Conservation (phyloP, 2,329 filamentous ascomycete genomes). For the Clarireedia sp. region DNA sequence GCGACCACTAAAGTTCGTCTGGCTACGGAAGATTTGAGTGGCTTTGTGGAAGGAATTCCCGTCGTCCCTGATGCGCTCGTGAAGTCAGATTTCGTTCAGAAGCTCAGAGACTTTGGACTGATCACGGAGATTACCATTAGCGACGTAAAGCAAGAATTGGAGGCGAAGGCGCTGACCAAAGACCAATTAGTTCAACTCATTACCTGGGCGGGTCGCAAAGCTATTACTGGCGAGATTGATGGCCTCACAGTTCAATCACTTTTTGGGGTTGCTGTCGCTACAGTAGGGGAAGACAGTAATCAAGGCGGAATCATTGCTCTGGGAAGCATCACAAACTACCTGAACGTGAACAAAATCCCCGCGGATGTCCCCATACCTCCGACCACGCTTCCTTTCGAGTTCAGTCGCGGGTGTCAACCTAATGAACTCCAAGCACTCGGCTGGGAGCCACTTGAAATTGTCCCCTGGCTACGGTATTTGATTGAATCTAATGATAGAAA, state of each 20-base stretch:
- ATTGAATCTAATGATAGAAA: slow-evolving; percentile 56
- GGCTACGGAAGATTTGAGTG: slow-evolving; percentile 53
- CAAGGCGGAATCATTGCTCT: slow-evolving; percentile 69
- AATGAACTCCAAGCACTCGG: slow-evolving; percentile 71
- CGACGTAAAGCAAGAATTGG: slow-evolving; percentile 78
- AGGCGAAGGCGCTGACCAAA: slow-evolving; percentile 70
- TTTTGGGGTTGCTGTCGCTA: slow-evolving; percentile 73
- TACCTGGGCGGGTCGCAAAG: slow-evolving; percentile 71
- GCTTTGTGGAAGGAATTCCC: slow-evolving; percentile 83
- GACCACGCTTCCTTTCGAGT: slow-evolving; percentile 75
- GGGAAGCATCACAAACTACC: slow-evolving; percentile 64
- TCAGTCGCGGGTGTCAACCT: slow-evolving; percentile 61
- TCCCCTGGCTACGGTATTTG: slow-evolving; percentile 78
- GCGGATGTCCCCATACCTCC: slow-evolving; percentile 73
- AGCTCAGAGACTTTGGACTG: slow-evolving; percentile 75
- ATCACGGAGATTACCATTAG: slow-evolving; percentile 80
- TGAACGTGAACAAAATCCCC: slow-evolving; percentile 72
- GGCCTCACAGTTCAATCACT: slow-evolving; percentile 57
- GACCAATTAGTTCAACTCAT: slow-evolving; percentile 76
- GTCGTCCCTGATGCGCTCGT: slow-evolving; percentile 72
- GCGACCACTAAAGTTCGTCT: slow-evolving; percentile 78
- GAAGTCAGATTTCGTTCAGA: slow-evolving; percentile 66
- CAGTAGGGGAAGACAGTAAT: slow-evolving; percentile 49
- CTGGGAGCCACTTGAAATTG: slow-evolving; percentile 77
- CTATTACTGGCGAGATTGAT: slow-evolving; percentile 66